These are phyloP conservation scores for Fusarium austroafricanum DNA, from an alignment of 2,329 filamentous ascomycete genomes.

Conservation along the genomic window DNA sequence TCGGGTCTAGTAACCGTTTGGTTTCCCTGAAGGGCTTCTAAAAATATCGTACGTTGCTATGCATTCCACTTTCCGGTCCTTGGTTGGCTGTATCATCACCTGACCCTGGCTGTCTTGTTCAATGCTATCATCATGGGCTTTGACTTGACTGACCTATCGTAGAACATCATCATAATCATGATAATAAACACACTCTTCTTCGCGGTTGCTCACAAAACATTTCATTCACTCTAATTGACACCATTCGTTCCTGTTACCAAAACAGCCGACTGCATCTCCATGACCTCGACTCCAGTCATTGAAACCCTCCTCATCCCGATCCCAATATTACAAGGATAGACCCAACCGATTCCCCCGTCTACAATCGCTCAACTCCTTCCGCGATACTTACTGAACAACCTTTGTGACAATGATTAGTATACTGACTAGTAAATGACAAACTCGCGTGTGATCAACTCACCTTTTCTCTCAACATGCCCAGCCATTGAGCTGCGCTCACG, in stretches of 20 bases:
- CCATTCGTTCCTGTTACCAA: constrained; percentile 37
- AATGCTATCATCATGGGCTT: constrained; percentile 1
- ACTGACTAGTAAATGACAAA: neutral
- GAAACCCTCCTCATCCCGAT: constrained; percentile 36
- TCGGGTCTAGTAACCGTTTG: constrained; percentile 7
- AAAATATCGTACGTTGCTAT: constrained; percentile 33
- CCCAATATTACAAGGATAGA: constrained; percentile 41
- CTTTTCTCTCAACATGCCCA: constrained; percentile 94
- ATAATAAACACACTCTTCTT: constrained; percentile 8
- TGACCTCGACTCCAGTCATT: constrained; percentile 42
- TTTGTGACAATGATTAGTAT: constrained; percentile 36
- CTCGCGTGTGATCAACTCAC: constrained; percentile 59
- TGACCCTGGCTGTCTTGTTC: neutral
- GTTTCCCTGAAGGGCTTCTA: constrained; percentile 21
- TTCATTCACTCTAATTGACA: constrained; percentile 46
- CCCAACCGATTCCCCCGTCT: constrained; percentile 33
- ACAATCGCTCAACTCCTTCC: constrained; percentile 28
- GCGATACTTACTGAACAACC: constrained; percentile 51
- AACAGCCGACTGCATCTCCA: constrained; percentile 32
- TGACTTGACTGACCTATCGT: neutral
- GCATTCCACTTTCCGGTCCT: constrained; percentile 7
- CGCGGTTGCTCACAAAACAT: constrained; percentile 23
- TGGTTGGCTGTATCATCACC: constrained; percentile 2
- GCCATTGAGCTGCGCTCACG: constrained; percentile 92
- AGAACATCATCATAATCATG: neutral